A percentile compares a stretch with the other conserved stretches of the same genome.
phyloP scores from a whole-genome alignment of 306 rosid genomes.

The Cicer bijugum region DNA sequence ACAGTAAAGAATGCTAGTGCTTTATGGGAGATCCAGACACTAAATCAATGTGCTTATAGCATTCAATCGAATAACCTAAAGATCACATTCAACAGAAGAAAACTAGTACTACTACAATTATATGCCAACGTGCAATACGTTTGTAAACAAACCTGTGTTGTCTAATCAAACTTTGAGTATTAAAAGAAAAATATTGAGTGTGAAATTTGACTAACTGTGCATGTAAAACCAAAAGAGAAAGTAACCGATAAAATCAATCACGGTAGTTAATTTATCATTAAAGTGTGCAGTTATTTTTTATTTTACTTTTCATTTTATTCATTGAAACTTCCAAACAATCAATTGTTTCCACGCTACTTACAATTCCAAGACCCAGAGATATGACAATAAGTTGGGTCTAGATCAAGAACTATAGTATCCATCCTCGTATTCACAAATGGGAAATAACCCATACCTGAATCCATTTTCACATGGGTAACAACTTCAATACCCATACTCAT shows the following conservation, averaged over 20 bases:
- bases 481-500: background rate
- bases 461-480: background rate
- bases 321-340: slow-evolving; percentile 25
- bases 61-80: slow-evolving; percentile 25
- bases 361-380: background rate
- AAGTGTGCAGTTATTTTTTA: background rate
- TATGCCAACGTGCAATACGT: background rate
- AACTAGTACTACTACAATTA: background rate
- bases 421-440: background rate
- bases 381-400: background rate
- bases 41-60: slow-evolving; percentile 15
- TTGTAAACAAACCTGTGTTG: background rate
- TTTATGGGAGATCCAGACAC: slow-evolving; percentile 21
- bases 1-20: background rate
- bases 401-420: background rate
- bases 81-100: slow-evolving; percentile 30
- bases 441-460: background rate
- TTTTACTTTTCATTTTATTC: slow-evolving; percentile 20
- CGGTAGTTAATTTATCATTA: background rate
- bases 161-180: slow-evolving; percentile 14
- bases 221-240: slow-evolving; percentile 18
- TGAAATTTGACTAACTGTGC: slow-evolving; percentile 8
- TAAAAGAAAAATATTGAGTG: background rate
- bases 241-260: slow-evolving; percentile 14
- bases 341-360: slow-evolving; percentile 6